Base-by-base conservation (phyloP, 2,329 filamentous ascomycete genomes). In the Aaosphaeria pasadenensis region DNA sequence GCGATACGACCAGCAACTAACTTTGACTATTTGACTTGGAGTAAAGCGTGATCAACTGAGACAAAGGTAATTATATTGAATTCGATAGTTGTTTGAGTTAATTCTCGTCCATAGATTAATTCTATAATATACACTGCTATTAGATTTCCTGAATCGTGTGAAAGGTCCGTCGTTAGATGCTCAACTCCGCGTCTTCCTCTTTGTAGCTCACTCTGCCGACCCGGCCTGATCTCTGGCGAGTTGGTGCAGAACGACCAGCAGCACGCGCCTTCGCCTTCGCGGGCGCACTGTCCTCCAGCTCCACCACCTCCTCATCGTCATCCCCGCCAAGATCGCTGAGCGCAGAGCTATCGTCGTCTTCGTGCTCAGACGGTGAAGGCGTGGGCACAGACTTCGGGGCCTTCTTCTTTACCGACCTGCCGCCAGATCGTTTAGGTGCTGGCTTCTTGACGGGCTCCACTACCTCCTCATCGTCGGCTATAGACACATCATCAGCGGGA, bases 281-380 rank as follows among this genome's bases (percentile, higher is more conserved):
- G 54, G 55, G 53, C 52, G 17, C 17, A 24, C 17, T 24, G 17
- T 24, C 17, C 17, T 24, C 17, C 17, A 24, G 17, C 17, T 24
- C 17, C 17, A 44, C 50, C 48, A 58, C 50, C 35, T 52, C 46
- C 51, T 49, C 43, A 32, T 52, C 50, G 42, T 55, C 58, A 11
- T 59, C 60, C 24, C 69, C 64, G 35, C 69, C 72, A 38, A 76
- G 55, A 47, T 75, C 72, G 49, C 69, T 68, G 53, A 75, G 67
- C 44, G 60, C 50, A 43, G 69, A 66, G 11, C 64, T 64, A 9
- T 71, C 69, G 40, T 66, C 63, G 51, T 70, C 69, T 36, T 70
- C 67, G 9, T 69, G 63, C 48, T 70, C 67, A 42, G 69, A 70
- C 9, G 69, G 57, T 47, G 69, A 72, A 13, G 74, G 75, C 31